Evolutionary conservation across 495 filamentous ascomycete genomes (phyloP).

Genomic region (Podospora appendiculata): DNA sequence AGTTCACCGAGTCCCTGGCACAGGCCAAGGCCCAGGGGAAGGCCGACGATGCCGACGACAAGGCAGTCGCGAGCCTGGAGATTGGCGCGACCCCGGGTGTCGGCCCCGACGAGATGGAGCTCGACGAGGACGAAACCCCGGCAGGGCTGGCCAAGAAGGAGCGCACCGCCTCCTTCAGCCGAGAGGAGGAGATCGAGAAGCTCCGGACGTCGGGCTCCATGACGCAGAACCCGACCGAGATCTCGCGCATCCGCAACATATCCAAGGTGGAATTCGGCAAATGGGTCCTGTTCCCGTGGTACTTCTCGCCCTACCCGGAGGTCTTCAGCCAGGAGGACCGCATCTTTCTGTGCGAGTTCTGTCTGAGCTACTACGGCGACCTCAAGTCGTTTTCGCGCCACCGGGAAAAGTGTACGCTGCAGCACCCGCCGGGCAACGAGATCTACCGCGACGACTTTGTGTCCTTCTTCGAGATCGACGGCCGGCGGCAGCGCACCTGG

Average conservation of each 20-base stretch:
- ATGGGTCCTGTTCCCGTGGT: constrained; percentile 92
- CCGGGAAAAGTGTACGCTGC: constrained; percentile 80
- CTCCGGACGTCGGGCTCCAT: constrained; percentile 89
- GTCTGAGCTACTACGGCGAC: constrained; percentile 81
- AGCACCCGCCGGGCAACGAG: constrained; percentile 94
- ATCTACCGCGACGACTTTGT: constrained; percentile 94
- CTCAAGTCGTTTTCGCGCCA: constrained; percentile 74
- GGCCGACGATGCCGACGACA: constrained; percentile 28
- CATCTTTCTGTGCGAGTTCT: constrained; percentile 97
- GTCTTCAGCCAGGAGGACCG: constrained; percentile 77
- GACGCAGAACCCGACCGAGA: constrained; percentile 97
- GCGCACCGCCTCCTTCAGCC: constrained; percentile 49
- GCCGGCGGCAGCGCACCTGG: constrained; percentile 89
- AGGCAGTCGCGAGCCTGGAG: constrained; percentile 22
- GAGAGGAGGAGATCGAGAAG: constrained; percentile 93
- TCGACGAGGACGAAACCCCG: constrained; percentile 36
- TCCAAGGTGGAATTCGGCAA: constrained; percentile 87
- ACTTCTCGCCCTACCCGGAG: constrained; percentile 94
- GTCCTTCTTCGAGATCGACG: constrained; percentile 97
- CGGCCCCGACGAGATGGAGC: constrained; percentile 38
- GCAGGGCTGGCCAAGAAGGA: constrained; percentile 34
- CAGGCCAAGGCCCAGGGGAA: constrained; percentile 13
- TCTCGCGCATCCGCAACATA: constrained; percentile 92
- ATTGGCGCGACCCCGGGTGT: constrained; percentile 27
- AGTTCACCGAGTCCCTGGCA: constrained; percentile 27